A percentile compares a stretch with the other conserved stretches of the same genome.
phyloP scores from a whole-genome alignment of 2,329 filamentous ascomycete species.

The Metarhizium guizhouense region DNA sequence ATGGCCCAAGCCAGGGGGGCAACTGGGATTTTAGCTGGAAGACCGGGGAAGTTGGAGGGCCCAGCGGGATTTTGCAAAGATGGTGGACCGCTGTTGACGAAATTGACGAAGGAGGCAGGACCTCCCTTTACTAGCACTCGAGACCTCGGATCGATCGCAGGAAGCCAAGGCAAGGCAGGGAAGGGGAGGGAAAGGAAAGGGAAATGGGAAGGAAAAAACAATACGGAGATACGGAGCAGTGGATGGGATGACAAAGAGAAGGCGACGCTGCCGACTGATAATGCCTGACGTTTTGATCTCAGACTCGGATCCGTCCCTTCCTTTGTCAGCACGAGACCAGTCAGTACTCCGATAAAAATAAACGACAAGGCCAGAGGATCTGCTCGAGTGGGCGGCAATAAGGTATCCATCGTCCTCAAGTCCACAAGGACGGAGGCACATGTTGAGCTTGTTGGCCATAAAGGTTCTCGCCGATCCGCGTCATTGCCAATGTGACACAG shows the following conservation, averaged over 20 bases:
- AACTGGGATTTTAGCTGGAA: neutral
- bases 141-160: neutral
- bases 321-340: too few relatives aligned
- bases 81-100: neutral
- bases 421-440: too few relatives aligned
- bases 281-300: too few relatives aligned
- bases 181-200: too few relatives aligned
- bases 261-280: neutral
- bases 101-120: neutral
- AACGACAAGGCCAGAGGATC: too few relatives aligned
- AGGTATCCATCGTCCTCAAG: too few relatives aligned
- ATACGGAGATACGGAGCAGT: neutral
- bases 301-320: too few relatives aligned
- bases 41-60: neutral
- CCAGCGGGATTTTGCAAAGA: neutral
- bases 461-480: constrained; percentile 7
- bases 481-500: neutral
- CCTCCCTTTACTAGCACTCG: neutral
- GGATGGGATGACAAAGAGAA: neutral
- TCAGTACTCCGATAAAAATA: too few relatives aligned
- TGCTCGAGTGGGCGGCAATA: too few relatives aligned
- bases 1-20: neutral
- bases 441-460: constrained; percentile 1
- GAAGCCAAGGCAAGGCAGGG: too few relatives aligned
- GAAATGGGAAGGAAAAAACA: too few relatives aligned